Evolutionary conservation across 192 early-diverging fungal species (phyloP), one percentile per base, ranked within the genome.

Genomic region (Umbelopsis isabellina): DNA sequence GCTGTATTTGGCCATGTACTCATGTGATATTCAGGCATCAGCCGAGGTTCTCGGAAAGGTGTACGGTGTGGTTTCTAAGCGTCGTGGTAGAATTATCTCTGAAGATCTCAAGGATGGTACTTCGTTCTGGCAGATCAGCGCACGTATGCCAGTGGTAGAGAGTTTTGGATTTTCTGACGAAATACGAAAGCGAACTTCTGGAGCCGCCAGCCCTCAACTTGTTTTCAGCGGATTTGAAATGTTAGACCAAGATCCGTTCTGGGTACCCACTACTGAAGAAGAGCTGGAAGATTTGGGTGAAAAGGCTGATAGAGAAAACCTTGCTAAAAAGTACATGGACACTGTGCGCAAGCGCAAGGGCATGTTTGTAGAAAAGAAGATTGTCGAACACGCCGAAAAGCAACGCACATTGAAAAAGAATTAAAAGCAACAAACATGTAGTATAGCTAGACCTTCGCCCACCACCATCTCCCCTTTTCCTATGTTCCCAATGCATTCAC

Each of bases 21-120:
- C 92, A 1, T 98, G 96, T 75, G 98, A 97, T 73, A 92, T 99
- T 53, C 97, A 99, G 75, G 90, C 95, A 8, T 88, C 91, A 86
- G 91, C 94, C 0, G 95, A 98, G 25, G 92, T 97, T 0, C 85
- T 99, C 37, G 98, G 98, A 27, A 94, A 93, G 73, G 97, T 99
- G 2, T 97, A 98, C 70, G 96, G 86, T 13, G 98, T 98, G 8
- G 89, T 99, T 47, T 90, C 90, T 55, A 89, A 91, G 65, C 87
- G 98, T 7, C 88, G 89, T 23, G 98, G 97, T n/a, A 89, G 91
- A 58, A 94, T 99, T 50, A 69, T 97, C 18, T 92, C 93, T 3
- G 98, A 99, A 69, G 97, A 98, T 74, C 89, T 99, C 83, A 93
- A 94, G 77, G 98, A 99, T 70, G 98, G 97, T 47, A 99, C 98